These are phyloP conservation scores for Murraya koenigii DNA, from an alignment of 345 rosid genomes.

Conservation along the genomic window DNA sequence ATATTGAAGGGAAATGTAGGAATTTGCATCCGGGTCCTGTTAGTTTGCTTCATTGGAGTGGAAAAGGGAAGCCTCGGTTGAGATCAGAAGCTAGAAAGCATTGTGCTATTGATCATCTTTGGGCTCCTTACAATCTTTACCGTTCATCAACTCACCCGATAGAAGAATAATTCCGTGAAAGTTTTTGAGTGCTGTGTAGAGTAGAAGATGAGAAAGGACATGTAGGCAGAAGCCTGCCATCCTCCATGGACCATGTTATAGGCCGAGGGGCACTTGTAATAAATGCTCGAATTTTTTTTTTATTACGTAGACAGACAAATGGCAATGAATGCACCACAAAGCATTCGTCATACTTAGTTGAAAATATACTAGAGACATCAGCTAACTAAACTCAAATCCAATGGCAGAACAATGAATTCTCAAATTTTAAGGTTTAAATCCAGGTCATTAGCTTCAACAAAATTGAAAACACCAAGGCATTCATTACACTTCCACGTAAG, in stretches of 20 bases:
- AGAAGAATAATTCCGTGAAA: constrained; percentile 30
- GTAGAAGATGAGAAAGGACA: neutral
- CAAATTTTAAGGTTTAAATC: neutral
- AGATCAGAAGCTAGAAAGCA: constrained; percentile 61
- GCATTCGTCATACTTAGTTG: too few species aligned
- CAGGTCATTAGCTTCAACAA: neutral
- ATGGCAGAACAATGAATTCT: neutral
- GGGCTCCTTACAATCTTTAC: constrained; percentile 73
- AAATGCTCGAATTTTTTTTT: too few species aligned
- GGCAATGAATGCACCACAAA: too few species aligned
- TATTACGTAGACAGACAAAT: too few species aligned
- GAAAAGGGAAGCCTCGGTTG: constrained; percentile 68
- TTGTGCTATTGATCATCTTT: constrained; percentile 55
- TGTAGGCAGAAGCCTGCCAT: neutral
- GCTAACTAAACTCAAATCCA: neutral
- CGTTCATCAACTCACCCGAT: constrained; percentile 50
- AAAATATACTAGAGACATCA: neutral
- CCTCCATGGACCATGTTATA: neutral
- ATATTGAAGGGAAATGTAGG: constrained; percentile 57
- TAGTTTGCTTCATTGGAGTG: constrained; percentile 74
- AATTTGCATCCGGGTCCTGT: constrained; percentile 67
- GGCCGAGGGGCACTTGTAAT: too few species aligned
- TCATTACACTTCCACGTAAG: neutral
- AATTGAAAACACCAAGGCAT: neutral
- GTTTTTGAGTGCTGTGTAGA: neutral